Evolutionary conservation across 371 early-diverging fungal species (phyloP).

Genomic region (Catenaria anguillulae): DNA sequence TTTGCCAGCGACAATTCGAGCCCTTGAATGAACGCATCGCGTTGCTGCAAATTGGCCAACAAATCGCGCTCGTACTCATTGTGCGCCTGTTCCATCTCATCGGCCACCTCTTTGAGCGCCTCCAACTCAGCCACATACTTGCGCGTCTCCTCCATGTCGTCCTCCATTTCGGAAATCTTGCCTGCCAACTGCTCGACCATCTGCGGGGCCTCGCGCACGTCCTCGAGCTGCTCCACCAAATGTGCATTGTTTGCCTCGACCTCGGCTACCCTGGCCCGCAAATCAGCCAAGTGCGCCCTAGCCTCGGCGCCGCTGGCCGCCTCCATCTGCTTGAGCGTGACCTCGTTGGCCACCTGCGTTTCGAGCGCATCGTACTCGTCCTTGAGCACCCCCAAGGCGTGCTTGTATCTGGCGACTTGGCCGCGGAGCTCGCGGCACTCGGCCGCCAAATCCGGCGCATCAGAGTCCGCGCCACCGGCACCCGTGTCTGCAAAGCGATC

Average conservation of each 20-base stretch:
- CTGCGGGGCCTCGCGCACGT: conserved; percentile 61
- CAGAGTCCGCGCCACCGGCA: background rate
- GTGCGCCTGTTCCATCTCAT: conserved; percentile 81
- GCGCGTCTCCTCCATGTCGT: conserved; percentile 60
- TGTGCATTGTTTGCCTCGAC: conserved; percentile 63
- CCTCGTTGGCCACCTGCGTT: conserved; percentile 42
- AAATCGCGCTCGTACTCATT: conserved; percentile 69
- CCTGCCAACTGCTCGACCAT: conserved; percentile 61
- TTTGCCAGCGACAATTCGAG: conserved; percentile 29
- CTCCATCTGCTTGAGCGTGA: conserved; percentile 56
- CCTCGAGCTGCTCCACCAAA: conserved; percentile 66
- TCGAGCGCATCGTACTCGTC: conserved; percentile 64
- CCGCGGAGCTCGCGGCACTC: conserved; percentile 51
- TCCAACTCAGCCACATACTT: conserved; percentile 71
- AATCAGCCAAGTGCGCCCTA: conserved; percentile 36
- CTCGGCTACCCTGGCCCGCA: conserved; percentile 34
- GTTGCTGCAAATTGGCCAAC: conserved; percentile 54
- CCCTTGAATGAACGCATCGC: conserved; percentile 50
- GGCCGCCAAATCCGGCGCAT: no score
- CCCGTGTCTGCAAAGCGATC: background rate
- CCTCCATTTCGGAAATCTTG: conserved; percentile 55
- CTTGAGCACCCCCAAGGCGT: conserved; percentile 67
- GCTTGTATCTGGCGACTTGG: conserved; percentile 75
- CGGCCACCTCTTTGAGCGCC: conserved; percentile 72
- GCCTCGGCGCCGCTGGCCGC: conserved; percentile 38